phyloP scores from a whole-genome alignment of 257 asterid genomes.

The Gentiana macrophylla region DNA sequence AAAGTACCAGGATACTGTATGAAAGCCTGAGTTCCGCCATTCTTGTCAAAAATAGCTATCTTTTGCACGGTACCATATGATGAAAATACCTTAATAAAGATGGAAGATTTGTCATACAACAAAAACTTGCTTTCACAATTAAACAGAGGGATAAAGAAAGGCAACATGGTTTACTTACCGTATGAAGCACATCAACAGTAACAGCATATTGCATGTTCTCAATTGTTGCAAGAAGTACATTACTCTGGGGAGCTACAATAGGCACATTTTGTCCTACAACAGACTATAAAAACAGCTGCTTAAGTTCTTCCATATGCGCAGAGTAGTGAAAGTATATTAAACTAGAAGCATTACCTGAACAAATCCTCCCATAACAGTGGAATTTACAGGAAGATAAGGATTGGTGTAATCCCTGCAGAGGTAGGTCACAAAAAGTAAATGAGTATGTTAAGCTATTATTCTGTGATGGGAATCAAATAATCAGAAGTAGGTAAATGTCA shows the following conservation, averaged over 20 bases:
- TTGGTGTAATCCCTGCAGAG: slow-evolving; percentile 73
- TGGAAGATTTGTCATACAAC: background rate
- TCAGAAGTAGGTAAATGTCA: too few species aligned
- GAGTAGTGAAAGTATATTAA: background rate
- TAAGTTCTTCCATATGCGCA: slow-evolving; percentile 9
- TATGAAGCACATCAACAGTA: slow-evolving; percentile 63
- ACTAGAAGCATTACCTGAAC: slow-evolving; percentile 41
- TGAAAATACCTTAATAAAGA: slow-evolving; percentile 54
- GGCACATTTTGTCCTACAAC: slow-evolving; percentile 78
- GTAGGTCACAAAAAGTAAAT: slow-evolving; percentile 15
- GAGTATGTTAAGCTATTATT: slow-evolving; percentile 7
- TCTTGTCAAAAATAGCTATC: slow-evolving; percentile 86
- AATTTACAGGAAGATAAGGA: slow-evolving; percentile 74
- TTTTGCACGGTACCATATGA: slow-evolving; percentile 70
- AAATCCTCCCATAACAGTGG: slow-evolving; percentile 69
- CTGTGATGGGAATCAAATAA: background rate
- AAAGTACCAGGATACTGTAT: slow-evolving; percentile 68
- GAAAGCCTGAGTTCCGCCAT: slow-evolving; percentile 79
- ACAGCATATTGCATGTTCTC: slow-evolving; percentile 86
- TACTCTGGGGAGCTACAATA: slow-evolving; percentile 62
- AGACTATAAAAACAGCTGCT: slow-evolving; percentile 36
- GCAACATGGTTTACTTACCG: slow-evolving; percentile 24
- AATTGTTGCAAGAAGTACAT: slow-evolving; percentile 70
- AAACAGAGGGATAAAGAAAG: slow-evolving; percentile 2
- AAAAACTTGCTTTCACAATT: background rate